Percentiles rank a stretch among this genome's conserved stretches.
These are phyloP conservation scores for Endocalyx cinctus DNA, from an alignment of 2,329 filamentous ascomycete species.

Conservation along the genomic window DNA sequence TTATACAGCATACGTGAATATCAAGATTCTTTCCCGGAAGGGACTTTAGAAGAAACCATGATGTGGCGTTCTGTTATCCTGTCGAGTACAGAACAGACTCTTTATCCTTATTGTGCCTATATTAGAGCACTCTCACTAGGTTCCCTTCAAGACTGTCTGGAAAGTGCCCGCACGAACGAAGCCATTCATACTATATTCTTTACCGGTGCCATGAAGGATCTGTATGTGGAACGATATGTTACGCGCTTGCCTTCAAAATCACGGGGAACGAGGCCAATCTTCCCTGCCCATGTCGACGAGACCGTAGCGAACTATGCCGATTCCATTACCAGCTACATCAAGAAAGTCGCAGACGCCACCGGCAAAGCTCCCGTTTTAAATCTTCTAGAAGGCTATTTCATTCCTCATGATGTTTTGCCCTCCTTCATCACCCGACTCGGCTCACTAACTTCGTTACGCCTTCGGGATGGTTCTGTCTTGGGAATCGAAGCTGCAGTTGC, in stretches of 20 bases:
- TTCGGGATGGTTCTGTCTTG: conserved; percentile 59
- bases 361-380: conserved; percentile 49
- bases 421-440: conserved; percentile 56
- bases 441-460: conserved; percentile 52
- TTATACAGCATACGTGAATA: conserved; percentile 39
- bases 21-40: conserved; percentile 37
- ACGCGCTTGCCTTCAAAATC: conserved; percentile 29
- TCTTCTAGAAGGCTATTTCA: conserved; percentile 47
- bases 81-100: conserved; percentile 57
- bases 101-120: conserved; percentile 66
- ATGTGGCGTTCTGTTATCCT: conserved; percentile 63
- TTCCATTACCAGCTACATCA: conserved; percentile 49
- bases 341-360: conserved; percentile 31
- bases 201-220: conserved; percentile 32
- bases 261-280: conserved; percentile 9
- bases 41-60: conserved; percentile 57
- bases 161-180: conserved; percentile 38
- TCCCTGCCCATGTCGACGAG: conserved; percentile 22
- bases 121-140: conserved; percentile 60
- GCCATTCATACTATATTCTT: conserved; percentile 33
- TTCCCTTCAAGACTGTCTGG: conserved; percentile 55
- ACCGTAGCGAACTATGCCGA: conserved; percentile 48
- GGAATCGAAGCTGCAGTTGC: conserved; percentile 47
- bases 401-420: conserved; percentile 48
- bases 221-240: no score